Conservation (phyloP, 768 basidiomycete species). For the Amanita molliuscula region DNA sequence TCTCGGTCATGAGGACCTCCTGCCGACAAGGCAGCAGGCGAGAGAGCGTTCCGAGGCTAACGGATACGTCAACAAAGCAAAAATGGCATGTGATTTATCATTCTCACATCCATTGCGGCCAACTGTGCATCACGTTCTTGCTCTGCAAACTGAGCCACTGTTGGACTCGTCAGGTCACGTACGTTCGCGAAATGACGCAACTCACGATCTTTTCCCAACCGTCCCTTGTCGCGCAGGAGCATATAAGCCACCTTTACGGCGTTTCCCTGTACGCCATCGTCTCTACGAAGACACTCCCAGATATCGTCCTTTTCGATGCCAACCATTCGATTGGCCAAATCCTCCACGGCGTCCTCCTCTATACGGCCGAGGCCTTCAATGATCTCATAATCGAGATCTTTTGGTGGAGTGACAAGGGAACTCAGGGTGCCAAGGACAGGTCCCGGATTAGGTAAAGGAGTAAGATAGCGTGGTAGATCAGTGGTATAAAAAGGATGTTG, state of each 20-base stretch:
- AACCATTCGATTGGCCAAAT: slow-evolving; percentile 60
- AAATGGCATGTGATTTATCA: slow-evolving; percentile 11
- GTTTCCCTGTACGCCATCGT: slow-evolving; percentile 83
- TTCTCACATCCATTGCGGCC: slow-evolving; percentile 68
- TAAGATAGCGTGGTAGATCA: slow-evolving; percentile 81
- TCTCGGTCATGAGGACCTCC: slow-evolving; percentile 40
- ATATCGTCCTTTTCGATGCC: slow-evolving; percentile 78
- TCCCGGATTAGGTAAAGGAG: slow-evolving; percentile 70
- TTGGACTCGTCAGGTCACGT: not conserved
- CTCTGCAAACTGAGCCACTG: slow-evolving; percentile 73
- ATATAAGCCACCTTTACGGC: slow-evolving; percentile 96
- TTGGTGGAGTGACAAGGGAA: slow-evolving; percentile 59
- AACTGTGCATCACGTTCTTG: slow-evolving; percentile 78
- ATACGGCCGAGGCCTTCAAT: slow-evolving; percentile 90
- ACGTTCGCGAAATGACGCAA: slow-evolving; percentile 8
- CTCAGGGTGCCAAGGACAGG: slow-evolving; percentile 69
- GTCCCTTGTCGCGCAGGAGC: slow-evolving; percentile 80
- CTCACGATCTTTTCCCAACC: slow-evolving; percentile 80
- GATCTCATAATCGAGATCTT: slow-evolving; percentile 66
- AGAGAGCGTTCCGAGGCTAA: slow-evolving; percentile 63
- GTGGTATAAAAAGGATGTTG: slow-evolving; percentile 85
- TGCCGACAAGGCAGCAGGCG: slow-evolving; percentile 59
- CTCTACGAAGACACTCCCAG: slow-evolving; percentile 73
- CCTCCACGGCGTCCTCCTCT: slow-evolving; percentile 85
- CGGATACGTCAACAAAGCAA: slow-evolving; percentile 7